phyloP scores from a whole-genome alignment of 1,139 yeast species.

The Lodderomyces theae region DNA sequence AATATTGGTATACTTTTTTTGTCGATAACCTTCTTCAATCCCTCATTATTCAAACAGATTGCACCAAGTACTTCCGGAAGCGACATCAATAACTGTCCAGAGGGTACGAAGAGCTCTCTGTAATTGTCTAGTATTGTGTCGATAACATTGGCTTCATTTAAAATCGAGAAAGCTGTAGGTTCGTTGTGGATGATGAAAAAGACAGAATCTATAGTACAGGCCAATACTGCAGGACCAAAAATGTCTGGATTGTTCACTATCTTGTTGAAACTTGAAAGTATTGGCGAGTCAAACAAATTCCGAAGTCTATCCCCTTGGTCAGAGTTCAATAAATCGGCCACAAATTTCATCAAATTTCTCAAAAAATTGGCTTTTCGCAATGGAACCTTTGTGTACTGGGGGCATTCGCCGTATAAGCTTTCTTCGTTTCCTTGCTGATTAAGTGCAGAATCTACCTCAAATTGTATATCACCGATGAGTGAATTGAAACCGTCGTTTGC shows the following conservation, averaged over 20 bases:
- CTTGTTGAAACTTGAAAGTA: constrained; percentile 58
- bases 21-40: constrained; percentile 56
- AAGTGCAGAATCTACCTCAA: constrained; percentile 66
- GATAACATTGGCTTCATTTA: constrained; percentile 75
- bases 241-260: constrained; percentile 55
- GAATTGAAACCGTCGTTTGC: constrained; percentile 63
- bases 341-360: constrained; percentile 57
- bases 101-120: constrained; percentile 50
- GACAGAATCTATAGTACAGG: constrained; percentile 64
- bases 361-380: constrained; percentile 65
- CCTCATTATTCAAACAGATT: constrained; percentile 72
- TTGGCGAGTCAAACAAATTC: constrained; percentile 80
- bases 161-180: constrained; percentile 82
- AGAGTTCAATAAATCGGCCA: constrained; percentile 60
- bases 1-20: constrained; percentile 45
- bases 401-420: constrained; percentile 34
- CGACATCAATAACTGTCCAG: constrained; percentile 56
- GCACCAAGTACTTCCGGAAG: constrained; percentile 84
- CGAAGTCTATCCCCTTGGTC: constrained; percentile 84
- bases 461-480: constrained; percentile 59
- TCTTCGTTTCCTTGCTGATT: constrained; percentile 52
- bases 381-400: constrained; percentile 51
- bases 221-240: constrained; percentile 71
- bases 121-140: constrained; percentile 62
- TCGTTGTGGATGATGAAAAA: constrained; percentile 81